Conservation (phyloP, 1,284 basidiomycete species). For the Cystobasidium pallidum region DNA sequence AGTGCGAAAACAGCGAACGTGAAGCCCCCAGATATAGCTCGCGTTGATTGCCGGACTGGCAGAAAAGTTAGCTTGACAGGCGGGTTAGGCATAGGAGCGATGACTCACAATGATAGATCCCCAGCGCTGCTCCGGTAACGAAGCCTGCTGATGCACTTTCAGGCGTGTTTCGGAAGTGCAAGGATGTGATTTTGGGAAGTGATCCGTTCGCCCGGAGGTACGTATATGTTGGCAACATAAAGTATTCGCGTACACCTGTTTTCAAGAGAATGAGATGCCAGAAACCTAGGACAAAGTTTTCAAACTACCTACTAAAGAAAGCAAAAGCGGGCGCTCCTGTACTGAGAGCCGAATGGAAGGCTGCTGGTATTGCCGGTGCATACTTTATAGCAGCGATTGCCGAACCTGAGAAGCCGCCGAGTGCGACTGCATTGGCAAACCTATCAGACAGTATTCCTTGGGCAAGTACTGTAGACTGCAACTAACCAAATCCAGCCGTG, state of each 20-base stretch:
- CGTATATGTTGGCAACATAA: constrained; percentile 16
- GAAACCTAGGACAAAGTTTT: background rate
- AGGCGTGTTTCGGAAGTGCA: constrained; percentile 25
- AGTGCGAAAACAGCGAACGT: constrained; percentile 22
- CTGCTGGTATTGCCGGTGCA: constrained; percentile 43
- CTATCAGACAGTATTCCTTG: background rate
- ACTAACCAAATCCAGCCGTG: constrained; percentile 40
- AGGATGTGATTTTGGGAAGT: background rate
- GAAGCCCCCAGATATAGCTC: constrained; percentile 26
- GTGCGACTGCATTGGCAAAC: background rate
- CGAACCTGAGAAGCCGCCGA: constrained; percentile 35
- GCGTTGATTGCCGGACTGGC: constrained; percentile 12
- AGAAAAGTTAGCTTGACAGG: constrained; percentile 7
- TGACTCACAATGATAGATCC: constrained; percentile 28
- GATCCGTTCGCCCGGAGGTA: constrained; percentile 3
- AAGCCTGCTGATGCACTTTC: constrained; percentile 30
- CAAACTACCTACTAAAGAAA: constrained; percentile 33
- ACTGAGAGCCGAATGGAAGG: constrained; percentile 27
- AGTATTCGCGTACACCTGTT: constrained; percentile 32
- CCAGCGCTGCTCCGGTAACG: constrained; percentile 25
- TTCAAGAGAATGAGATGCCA: background rate
- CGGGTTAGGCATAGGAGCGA: too few species aligned
- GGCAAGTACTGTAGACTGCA: too few species aligned
- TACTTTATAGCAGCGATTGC: constrained; percentile 29
- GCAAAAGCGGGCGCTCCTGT: constrained; percentile 35